phyloP scores from a whole-genome alignment of 2,329 filamentous ascomycete species.

The Diaporthe sp. region DNA sequence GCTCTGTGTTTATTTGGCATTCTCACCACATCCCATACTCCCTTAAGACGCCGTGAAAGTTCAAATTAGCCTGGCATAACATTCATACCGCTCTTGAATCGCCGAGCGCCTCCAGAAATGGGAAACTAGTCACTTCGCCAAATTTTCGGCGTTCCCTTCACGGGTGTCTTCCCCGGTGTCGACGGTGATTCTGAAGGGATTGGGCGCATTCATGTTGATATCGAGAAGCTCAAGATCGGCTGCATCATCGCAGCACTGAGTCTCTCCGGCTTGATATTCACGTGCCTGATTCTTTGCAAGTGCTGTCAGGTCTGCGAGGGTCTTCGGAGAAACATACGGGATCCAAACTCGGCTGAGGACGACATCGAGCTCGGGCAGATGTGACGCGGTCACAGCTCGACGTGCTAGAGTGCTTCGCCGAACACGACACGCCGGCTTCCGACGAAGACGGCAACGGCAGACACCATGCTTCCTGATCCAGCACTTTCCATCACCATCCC shows the following conservation, averaged over 20 bases:
- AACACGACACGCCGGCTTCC: not conserved
- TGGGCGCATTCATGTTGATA: not conserved
- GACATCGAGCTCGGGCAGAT: not conserved
- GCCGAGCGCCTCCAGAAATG: not conserved
- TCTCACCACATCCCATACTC: not conserved
- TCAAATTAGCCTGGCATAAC: no score
- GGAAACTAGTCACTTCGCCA: no score
- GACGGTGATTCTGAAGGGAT: not conserved
- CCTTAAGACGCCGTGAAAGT: not conserved
- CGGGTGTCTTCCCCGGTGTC: not conserved
- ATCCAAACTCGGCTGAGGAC: not conserved
- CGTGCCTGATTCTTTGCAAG: not conserved
- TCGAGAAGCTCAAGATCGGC: not conserved
- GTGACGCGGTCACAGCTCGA: not conserved
- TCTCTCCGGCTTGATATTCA: not conserved
- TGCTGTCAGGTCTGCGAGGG: not conserved
- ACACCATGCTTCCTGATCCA: conserved; percentile 66
- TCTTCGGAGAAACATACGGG: not conserved
- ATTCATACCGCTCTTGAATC: no score
- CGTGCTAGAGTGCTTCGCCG: conserved; percentile 6
- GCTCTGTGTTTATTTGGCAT: not conserved
- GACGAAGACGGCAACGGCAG: not conserved
- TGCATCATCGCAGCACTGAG: not conserved
- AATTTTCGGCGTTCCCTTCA: not conserved
- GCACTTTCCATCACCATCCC: conserved; percentile 81